Percentiles rank a stretch among this genome's conserved stretches.
Conservation (phyloP, 148 eudicot genomes). For the Dianthus caryophyllus region DNA sequence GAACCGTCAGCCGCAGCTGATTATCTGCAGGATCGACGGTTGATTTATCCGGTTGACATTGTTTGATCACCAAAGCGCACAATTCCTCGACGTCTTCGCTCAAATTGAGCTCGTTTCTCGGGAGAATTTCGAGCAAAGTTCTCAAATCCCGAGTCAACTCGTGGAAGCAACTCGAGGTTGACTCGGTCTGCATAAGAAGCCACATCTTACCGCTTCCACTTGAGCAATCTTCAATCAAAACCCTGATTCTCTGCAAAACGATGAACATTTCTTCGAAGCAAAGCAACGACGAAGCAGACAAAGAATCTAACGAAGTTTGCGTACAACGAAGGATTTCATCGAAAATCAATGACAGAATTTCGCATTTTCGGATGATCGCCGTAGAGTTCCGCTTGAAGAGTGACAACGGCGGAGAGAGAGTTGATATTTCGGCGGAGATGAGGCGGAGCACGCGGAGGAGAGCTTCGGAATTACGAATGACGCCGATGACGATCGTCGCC, state of each 20-base stretch:
- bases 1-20: slow-evolving; percentile 36
- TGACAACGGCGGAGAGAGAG: slow-evolving; percentile 33
- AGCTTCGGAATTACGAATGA: slow-evolving; percentile 48
- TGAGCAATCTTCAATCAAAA: slow-evolving; percentile 56
- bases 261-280: slow-evolving; percentile 78
- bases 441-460: slow-evolving; percentile 38
- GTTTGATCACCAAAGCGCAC: slow-evolving; percentile 46
- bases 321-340: slow-evolving; percentile 47
- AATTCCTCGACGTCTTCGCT: slow-evolving; percentile 65
- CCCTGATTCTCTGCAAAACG: slow-evolving; percentile 53
- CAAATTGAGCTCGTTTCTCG: slow-evolving; percentile 45
- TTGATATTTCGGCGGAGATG: slow-evolving; percentile 33
- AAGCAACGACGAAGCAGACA: slow-evolving; percentile 41
- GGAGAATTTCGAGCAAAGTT: slow-evolving; percentile 73
- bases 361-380: slow-evolving; percentile 46
- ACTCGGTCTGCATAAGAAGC: slow-evolving; percentile 55
- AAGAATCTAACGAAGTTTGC: neutral
- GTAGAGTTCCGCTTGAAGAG: slow-evolving; percentile 38
- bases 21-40: slow-evolving; percentile 39
- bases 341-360: slow-evolving; percentile 39
- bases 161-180: slow-evolving; percentile 43
- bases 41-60: slow-evolving; percentile 37
- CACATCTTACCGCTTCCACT: slow-evolving; percentile 68
- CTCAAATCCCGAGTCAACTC: slow-evolving; percentile 59
- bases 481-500: slow-evolving; percentile 53